Evolutionary conservation across 805 yeast species (phyloP), one percentile per base, ranked within the genome.

Genomic region (Saturnispora galanensis): DNA sequence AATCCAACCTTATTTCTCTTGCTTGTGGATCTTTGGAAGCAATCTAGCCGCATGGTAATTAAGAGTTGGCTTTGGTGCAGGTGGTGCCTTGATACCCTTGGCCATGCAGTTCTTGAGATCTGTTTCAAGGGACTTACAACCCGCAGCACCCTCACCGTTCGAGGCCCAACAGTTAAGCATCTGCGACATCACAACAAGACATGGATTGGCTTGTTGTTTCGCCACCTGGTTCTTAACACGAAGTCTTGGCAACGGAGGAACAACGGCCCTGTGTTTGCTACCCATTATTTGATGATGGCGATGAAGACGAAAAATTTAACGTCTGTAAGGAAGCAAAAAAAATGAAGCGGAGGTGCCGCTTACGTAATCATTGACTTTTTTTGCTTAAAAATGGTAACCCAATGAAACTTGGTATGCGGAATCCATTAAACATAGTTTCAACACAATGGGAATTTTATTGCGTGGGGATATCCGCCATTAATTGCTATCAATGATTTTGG

Each of bases 161-260:
- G 96, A 84, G 2, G 96, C 94, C 97, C 97, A 89, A 67, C 97
- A 89, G 70, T 84, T 85, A 54, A 89, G 69, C 61, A 89, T 71
- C 39, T 85, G 81, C 1, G 93, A 80, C 89, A 89, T 84, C 51
- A 83, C 66, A 46, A 85, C 87, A 48, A 79, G 63, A 63, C 96
- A 88, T 47, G 85, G 79, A 53, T 81, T 79, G 39, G 84, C 74
- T 46, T 71, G 62, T 52, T 76, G 77, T 41, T 72, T 70, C 29
- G 73, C 66, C 4, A 75, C 68, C 12, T 87, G 79, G 53, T 76
- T 79, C 59, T 81, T 80, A 47, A 81, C 83, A 60, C 78, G 75
- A 42, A 86, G 70, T 57, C 80, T 72, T 35, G 87, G 89, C 49
- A 86, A 71, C 16, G 88, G 85, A 21, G 94, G 95, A 28, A 79